Evolutionary conservation across 371 early-diverging fungal species (phyloP).

Genomic region (Mucor piriformis): DNA sequence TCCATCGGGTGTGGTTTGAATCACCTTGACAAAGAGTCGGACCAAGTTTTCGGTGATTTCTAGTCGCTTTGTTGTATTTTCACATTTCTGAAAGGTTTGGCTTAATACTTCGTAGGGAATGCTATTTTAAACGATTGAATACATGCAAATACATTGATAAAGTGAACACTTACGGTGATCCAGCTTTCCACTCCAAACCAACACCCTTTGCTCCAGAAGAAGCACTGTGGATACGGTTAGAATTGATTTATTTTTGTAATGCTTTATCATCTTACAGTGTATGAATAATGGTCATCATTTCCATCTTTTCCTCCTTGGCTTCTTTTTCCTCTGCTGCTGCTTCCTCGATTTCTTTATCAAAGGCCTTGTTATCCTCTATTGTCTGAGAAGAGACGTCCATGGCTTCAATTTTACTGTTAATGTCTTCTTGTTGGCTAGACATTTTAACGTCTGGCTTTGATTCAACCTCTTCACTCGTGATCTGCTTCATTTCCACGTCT

Average conservation of each 20-base stretch:
- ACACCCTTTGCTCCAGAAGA: slow-evolving; percentile 3
- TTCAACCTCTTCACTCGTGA: background rate
- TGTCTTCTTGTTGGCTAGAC: background rate
- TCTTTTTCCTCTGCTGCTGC: slow-evolving; percentile 21
- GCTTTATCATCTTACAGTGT: slow-evolving; percentile 20
- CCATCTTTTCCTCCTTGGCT: slow-evolving; percentile 19
- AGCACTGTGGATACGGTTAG: slow-evolving; percentile 15
- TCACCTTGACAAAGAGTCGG: slow-evolving; percentile 76
- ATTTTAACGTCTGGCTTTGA: background rate
- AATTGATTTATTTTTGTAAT: too few species aligned
- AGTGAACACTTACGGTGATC: slow-evolving; percentile 12
- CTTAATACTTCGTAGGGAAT: slow-evolving; percentile 88
- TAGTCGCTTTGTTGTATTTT: slow-evolving; percentile 69
- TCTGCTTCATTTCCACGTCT: background rate
- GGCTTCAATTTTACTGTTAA: background rate
- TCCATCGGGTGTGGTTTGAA: slow-evolving; percentile 68
- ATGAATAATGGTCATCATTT: slow-evolving; percentile 19
- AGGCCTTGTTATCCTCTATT: background rate
- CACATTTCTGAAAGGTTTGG: slow-evolving; percentile 85
- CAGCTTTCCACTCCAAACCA: slow-evolving; percentile 8
- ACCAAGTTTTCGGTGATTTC: slow-evolving; percentile 83
- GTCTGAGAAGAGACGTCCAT: slow-evolving; percentile 2
- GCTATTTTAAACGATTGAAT: slow-evolving; percentile 27
- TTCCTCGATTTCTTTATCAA: slow-evolving; percentile 25
- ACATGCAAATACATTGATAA: background rate